Percentiles rank a stretch among this genome's conserved stretches.
phyloP scores from a whole-genome alignment of 768 basidiomycete genomes.

The Lepiota venenata region DNA sequence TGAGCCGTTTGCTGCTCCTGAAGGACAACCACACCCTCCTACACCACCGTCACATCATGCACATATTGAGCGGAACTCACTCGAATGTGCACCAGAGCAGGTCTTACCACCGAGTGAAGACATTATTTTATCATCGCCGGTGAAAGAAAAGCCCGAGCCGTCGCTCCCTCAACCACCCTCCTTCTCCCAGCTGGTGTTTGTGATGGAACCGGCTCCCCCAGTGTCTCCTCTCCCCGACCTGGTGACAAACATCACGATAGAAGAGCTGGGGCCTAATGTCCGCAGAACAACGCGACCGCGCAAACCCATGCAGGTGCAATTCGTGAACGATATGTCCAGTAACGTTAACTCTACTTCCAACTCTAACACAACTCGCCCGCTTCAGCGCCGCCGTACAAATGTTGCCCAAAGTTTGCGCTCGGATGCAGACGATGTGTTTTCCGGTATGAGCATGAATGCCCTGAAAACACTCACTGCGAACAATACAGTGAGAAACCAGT shows the following conservation, averaged over 20 bases:
- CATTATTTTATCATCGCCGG: background rate
- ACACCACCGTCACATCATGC: background rate
- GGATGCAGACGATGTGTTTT: conserved; percentile 40
- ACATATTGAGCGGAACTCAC: background rate
- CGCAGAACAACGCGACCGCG: conserved; percentile 13
- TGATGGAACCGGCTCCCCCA: conserved; percentile 9
- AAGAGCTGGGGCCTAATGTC: conserved; percentile 10
- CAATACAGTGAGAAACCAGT: conserved; percentile 74
- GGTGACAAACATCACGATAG: background rate
- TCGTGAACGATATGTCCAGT: background rate
- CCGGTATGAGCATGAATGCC: conserved; percentile 66
- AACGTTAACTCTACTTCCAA: conserved; percentile 2
- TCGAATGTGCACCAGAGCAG: background rate
- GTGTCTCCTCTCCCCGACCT: conserved; percentile 6
- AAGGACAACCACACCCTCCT: conserved; percentile 2
- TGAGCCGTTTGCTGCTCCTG: background rate
- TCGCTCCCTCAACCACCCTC: background rate
- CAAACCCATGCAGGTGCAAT: conserved; percentile 5
- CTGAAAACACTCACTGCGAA: conserved; percentile 66
- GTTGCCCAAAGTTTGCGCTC: conserved; percentile 25
- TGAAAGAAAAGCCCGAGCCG: background rate
- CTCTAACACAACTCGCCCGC: conserved; percentile 24
- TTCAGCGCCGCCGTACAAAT: conserved; percentile 39
- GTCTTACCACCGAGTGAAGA: background rate
- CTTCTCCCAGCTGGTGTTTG: conserved; percentile 2